Base-by-base conservation (phyloP, 192 early-diverging fungal genomes). In the Coemansia guatemalensis region DNA sequence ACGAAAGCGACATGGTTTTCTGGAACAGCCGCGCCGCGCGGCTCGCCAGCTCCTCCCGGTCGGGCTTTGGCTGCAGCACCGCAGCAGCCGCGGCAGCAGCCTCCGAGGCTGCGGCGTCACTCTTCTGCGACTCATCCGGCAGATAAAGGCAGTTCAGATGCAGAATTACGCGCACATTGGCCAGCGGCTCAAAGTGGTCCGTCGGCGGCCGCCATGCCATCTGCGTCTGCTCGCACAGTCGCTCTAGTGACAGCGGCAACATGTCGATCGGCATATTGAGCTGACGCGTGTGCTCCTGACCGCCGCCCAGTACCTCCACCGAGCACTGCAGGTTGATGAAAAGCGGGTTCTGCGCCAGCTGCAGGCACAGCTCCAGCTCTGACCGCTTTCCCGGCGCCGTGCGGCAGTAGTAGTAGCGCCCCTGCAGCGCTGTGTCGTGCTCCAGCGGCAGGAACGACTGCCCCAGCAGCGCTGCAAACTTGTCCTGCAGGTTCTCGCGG, bases 61-160 rank as follows among this genome's bases (percentile, higher is more conserved):
- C 72, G 5, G 78, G 65, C 48, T 80, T 74, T 21, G 64, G 48
- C 56, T 50, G 63, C 47, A 71, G 44, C 11, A 27, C 18, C 21
- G 58, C 53, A 21, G 69, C 74, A 12, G 27, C 62, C 4, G 33
- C 32, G 3, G 4, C 26, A 14, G 71, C 59, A 5, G 26, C 53
- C 23, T 21, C 62, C 1, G 53, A 32, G 9, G 22, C 49, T 4
- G 21, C 39, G 2, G 20, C 25, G 30, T 24, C 54, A 20, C 22
- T 48, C 12, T 48, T 22, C 23, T 39, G 27, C 20, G 67, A 24
- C 22, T 61, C 62, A 20, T 74, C 65, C 3, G 79, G 68, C 30
- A 75, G 35, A 32, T 82, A 76, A 67, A 69, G 9, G 58, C 74
- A 82, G 74, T 76, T 76, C 26, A 82, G 69, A 39, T 82, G 79